Conservation (phyloP, 2,329 filamentous ascomycete genomes). For the Clonostachys sp. region DNA sequence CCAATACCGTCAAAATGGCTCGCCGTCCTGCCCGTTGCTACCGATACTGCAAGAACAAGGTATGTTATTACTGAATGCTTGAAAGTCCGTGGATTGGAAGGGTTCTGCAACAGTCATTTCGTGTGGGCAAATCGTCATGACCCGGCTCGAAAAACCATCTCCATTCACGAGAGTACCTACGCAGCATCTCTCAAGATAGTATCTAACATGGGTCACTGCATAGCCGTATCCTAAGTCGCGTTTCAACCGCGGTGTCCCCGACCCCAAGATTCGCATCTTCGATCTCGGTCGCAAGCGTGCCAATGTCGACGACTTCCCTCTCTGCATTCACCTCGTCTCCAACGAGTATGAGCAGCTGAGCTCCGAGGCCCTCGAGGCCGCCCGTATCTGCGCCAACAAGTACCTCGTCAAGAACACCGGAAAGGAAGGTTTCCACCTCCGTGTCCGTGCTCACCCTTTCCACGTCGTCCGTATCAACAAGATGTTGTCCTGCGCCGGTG, state of each 20-base stretch:
- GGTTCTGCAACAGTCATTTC: slow-evolving; percentile 2
- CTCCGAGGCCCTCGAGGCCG: slow-evolving; percentile 98
- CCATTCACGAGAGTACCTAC: slow-evolving; percentile 8
- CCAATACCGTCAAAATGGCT: slow-evolving; percentile 85
- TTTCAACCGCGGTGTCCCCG: slow-evolving; percentile 98
- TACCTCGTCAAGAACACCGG: slow-evolving; percentile 70
- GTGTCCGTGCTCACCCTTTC: slow-evolving; percentile 92
- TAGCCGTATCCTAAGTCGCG: slow-evolving; percentile 98
- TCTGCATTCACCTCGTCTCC: slow-evolving; percentile 98
- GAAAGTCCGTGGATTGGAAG: slow-evolving; percentile 4
- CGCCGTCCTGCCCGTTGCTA: slow-evolving; percentile 99
- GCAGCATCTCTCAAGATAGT: not conserved
- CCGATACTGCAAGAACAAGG: slow-evolving; percentile 99
- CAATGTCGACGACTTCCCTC: slow-evolving; percentile 98
- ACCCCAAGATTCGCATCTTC: slow-evolving; percentile 91
- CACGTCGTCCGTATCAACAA: slow-evolving; percentile 99
- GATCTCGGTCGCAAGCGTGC: slow-evolving; percentile 98
- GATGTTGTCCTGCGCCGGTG: slow-evolving; percentile 99
- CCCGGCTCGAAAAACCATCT: not conserved
- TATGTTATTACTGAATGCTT: slow-evolving; percentile 39
- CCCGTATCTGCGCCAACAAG: slow-evolving; percentile 99
- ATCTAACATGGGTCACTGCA: no score
- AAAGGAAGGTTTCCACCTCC: slow-evolving; percentile 72
- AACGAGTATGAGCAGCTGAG: slow-evolving; percentile 99
- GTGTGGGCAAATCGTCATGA: not conserved